Evolutionary conservation across 83 land plant genomes (phyloP).

Genomic region (Diphasiastrum complanatum): DNA sequence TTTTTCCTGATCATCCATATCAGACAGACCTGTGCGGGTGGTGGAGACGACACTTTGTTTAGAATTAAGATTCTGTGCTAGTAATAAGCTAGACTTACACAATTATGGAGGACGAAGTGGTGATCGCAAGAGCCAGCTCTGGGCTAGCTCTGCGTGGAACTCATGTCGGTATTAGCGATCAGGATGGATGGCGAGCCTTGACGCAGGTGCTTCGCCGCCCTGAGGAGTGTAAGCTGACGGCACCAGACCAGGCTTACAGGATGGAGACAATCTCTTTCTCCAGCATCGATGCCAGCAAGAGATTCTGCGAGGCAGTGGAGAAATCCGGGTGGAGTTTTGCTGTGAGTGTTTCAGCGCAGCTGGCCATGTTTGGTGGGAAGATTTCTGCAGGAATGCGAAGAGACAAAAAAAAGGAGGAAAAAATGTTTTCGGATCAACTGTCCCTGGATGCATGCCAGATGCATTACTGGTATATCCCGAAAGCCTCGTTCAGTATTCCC

Average conservation of each 20-base stretch:
- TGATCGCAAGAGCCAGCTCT: background rate
- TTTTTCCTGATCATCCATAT: too few species aligned
- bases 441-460: slow-evolving; percentile 1
- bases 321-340: slow-evolving; percentile 1
- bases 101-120: slow-evolving; percentile 3
- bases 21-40: too few species aligned
- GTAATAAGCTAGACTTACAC: too few species aligned
- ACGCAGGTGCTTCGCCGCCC: slow-evolving; percentile 7
- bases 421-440: too few species aligned
- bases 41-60: too few species aligned
- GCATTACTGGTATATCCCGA: slow-evolving; percentile 8
- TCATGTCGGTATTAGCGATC: background rate
- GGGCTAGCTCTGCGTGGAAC: slow-evolving; percentile 5
- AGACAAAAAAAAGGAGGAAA: background rate
- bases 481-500: slow-evolving; percentile 10
- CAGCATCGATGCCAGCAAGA: background rate
- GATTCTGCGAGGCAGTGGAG: background rate
- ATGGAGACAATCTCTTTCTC: background rate
- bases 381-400: background rate
- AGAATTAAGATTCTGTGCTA: too few species aligned
- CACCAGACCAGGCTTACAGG: background rate
- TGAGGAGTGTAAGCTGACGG: background rate
- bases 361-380: background rate
- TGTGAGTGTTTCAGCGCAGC: background rate
- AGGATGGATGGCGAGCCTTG: background rate